Conservation (phyloP, 2,329 filamentous ascomycete genomes). For the Scorias spongiosa region DNA sequence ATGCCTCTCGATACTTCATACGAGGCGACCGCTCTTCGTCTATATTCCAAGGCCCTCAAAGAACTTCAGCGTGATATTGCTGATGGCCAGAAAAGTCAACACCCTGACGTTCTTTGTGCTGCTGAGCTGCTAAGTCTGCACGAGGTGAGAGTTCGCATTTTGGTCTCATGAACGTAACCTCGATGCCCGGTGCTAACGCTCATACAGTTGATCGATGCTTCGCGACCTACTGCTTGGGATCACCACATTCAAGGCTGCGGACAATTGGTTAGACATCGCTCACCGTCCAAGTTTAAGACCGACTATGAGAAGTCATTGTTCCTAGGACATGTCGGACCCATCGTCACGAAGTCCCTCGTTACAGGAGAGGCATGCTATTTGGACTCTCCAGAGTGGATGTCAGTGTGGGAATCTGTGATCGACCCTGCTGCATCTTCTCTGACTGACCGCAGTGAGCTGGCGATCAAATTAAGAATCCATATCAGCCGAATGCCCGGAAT, state of each 20-base stretch:
- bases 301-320: constrained; percentile 25
- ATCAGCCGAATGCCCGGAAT: constrained; percentile 10
- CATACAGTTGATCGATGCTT: constrained; percentile 16
- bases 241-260: constrained; percentile 20
- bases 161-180: background rate
- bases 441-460: constrained; percentile 11
- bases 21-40: constrained; percentile 1
- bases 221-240: constrained; percentile 17
- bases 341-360: constrained; percentile 13
- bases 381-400: constrained; percentile 17
- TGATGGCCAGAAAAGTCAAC: constrained; percentile 2
- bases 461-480: constrained; percentile 10
- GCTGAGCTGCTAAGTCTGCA: constrained; percentile 9
- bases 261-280: constrained; percentile 18
- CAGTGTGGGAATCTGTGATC: constrained; percentile 9
- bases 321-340: constrained; percentile 20
- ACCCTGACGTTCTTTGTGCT: constrained; percentile 12
- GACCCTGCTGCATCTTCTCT: constrained; percentile 4
- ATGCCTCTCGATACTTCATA: constrained; percentile 3
- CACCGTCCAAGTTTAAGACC: constrained; percentile 16
- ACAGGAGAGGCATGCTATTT: constrained; percentile 15
- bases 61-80: constrained; percentile 9
- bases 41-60: constrained; percentile 12
- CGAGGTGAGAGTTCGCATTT: constrained; percentile 8
- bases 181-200: background rate